Base-by-base conservation (phyloP, 805 yeast species). In the Wickerhamiella cacticola region DNA sequence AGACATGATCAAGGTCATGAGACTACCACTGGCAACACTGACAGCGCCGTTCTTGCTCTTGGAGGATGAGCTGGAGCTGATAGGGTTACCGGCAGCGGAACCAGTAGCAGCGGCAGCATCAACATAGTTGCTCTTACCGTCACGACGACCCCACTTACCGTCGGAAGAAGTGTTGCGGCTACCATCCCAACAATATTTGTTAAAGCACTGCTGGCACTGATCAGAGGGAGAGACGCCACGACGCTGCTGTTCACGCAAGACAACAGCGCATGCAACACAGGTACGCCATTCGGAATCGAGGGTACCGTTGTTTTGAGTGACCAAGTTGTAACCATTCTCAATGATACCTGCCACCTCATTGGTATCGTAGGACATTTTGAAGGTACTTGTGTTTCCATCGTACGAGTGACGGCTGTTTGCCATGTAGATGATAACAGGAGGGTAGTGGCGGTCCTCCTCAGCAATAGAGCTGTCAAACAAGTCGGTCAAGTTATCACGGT, bases 251-350 rank as follows among this genome's bases (percentile, higher is more conserved):
- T 79, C 73, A 62, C 94, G 75, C 62, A 82, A 76, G 50, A 83
- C 68, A 35, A 82, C 73, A 5, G 89, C 89, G 69, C 94, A 83
- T 1, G 82, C 81, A 47, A 82, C 72, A 67, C 94, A 82, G 2
- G 76, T 70, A 35, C 73, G 65, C 76, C 80, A 82, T 33, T 78
- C 75, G 2, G 67, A 60, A 56, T 80, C 88, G 22, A 75, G 57
- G 7, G 88, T 79, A 23, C 73, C 63, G 59, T 82, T 82, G 48
- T 68, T 66, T 57, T 80, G 70, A 1, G 86, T 68, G 6, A 79
- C 70, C 5, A 74, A 71, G 57, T 80, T 85, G 59, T 76, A 80
- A 7, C 92, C 92, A 59, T 83, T 83, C 54, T 68, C 63, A 52
- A 82, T 74, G 67, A 81, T 70, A 0, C 70, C 66, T 39, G 69